Conservation (phyloP, 805 yeast species). For the Teunomyces kruisii region DNA sequence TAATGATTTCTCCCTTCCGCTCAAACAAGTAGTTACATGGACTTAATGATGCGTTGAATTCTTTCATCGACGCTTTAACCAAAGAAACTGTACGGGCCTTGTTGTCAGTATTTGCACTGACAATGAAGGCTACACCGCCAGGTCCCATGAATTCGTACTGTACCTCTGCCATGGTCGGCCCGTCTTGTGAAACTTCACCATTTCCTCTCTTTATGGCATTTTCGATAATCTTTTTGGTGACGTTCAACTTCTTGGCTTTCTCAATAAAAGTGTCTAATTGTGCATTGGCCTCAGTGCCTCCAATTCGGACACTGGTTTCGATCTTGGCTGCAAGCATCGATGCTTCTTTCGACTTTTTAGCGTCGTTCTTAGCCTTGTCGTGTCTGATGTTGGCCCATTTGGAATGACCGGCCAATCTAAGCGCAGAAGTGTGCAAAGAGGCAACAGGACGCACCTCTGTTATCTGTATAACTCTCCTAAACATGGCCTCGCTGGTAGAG, state of each 20-base stretch:
- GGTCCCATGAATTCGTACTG: conserved; percentile 91
- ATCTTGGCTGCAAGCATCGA: conserved; percentile 73
- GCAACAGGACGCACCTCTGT: not conserved
- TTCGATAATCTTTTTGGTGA: conserved; percentile 83
- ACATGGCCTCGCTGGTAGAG: not conserved
- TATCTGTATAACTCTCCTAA: not conserved
- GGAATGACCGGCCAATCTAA: conserved; percentile 71
- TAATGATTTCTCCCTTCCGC: conserved; percentile 67
- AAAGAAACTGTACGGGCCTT: conserved; percentile 76
- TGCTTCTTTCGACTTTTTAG: conserved; percentile 65
- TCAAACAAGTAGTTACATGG: conserved; percentile 81
- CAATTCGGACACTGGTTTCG: conserved; percentile 71
- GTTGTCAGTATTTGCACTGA: conserved; percentile 88
- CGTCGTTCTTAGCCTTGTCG: conserved; percentile 91
- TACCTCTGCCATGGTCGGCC: conserved; percentile 45
- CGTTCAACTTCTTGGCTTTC: conserved; percentile 70
- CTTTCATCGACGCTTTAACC: conserved; percentile 72
- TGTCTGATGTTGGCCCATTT: conserved; percentile 96
- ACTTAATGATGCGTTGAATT: conserved; percentile 66
- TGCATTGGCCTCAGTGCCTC: conserved; percentile 61
- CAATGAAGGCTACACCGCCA: conserved; percentile 81
- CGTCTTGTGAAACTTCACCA: conserved; percentile 56
- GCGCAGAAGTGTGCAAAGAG: conserved; percentile 12
- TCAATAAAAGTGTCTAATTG: conserved; percentile 76
- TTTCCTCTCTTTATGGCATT: conserved; percentile 83